Evolutionary conservation across 768 basidiomycete genomes (phyloP), one percentile per base, ranked within the genome.

Genomic region (Daedaleopsis sinensis): DNA sequence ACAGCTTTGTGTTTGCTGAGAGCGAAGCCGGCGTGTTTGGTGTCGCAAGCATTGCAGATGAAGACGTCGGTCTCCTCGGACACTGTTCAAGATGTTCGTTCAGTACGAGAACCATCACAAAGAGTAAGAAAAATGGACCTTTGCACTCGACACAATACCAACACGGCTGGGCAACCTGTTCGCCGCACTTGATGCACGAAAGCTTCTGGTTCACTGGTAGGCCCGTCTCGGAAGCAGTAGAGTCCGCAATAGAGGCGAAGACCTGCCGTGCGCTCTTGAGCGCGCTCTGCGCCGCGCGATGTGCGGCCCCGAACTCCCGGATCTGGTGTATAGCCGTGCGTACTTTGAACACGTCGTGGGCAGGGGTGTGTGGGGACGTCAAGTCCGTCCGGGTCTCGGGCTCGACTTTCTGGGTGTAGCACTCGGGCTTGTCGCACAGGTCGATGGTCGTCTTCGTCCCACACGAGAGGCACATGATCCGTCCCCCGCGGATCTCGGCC

Each of bases 351-450:
- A 49, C 9, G 47, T 49, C 47, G 23, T 49, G 47, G 9, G 47
- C 24, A 1, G 47, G 47, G 23, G 23, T 13, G 47, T 49, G 47
- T 3, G 47, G 47, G 15, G 47, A 23, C 9, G 21, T 24, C 12
- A 49, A 24, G 47, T 49, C 47, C 10, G 19, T 21, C 21, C 47
- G 47, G 9, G 9, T 13, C 21, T 49, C 47, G 21, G 47, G 19
- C 13, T 24, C 47, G 23, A 49, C 23, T 10, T 24, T 13, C 15
- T 23, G 21, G 23, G 47, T 7, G 47, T 24, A 49, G 23, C 47
- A 49, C 47, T 49, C 23, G 7, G 47, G 47, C 47, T 49, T 49
- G 47, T 49, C 47, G 47, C 47, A 49, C 23, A 49, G 47, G 47
- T 49, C 47, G 23, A 49, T 24, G 23, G 47, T 49, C 21, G 23